phyloP scores from a whole-genome alignment of 176 grass and related monocot genomes.

The Phyllostachys edulis region DNA sequence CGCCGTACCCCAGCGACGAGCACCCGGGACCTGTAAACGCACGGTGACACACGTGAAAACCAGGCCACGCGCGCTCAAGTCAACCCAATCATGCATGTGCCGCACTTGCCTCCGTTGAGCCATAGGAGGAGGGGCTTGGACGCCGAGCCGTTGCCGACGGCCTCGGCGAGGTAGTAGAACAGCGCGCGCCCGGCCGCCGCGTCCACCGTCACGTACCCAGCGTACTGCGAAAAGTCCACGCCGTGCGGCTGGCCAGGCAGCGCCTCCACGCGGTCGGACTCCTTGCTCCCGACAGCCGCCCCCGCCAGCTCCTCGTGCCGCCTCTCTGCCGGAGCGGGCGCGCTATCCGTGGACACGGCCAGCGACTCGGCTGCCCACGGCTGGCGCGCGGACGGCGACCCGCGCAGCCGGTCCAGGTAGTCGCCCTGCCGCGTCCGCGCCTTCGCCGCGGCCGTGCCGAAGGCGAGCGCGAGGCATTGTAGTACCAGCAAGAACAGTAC shows the following conservation, averaged over 20 bases:
- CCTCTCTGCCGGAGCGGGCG: neutral
- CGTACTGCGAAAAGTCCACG: slow-evolving; percentile 74
- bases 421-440: slow-evolving; percentile 33
- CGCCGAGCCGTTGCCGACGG: slow-evolving; percentile 4
- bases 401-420: slow-evolving; percentile 43
- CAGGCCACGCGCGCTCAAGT: neutral
- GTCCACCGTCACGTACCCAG: slow-evolving; percentile 87
- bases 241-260: slow-evolving; percentile 66
- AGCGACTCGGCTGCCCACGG: slow-evolving; percentile 25
- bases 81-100: neutral
- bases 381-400: slow-evolving; percentile 3
- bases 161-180: slow-evolving; percentile 92
- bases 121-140: slow-evolving; percentile 74
- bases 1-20: slow-evolving; percentile 86
- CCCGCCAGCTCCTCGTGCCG: neutral
- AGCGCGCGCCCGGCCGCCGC: slow-evolving; percentile 52
- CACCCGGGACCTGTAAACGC: slow-evolving; percentile 59
- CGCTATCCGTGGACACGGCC: neutral
- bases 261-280: slow-evolving; percentile 53
- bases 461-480: slow-evolving; percentile 25
- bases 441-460: neutral
- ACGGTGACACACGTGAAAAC: neutral
- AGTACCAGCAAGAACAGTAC: neutral
- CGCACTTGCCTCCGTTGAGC: slow-evolving; percentile 71
- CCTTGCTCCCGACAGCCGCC: slow-evolving; percentile 25